Evolutionary conservation across 1,139 yeast genomes (phyloP).

Genomic region (Scheffersomyces stambukii): DNA sequence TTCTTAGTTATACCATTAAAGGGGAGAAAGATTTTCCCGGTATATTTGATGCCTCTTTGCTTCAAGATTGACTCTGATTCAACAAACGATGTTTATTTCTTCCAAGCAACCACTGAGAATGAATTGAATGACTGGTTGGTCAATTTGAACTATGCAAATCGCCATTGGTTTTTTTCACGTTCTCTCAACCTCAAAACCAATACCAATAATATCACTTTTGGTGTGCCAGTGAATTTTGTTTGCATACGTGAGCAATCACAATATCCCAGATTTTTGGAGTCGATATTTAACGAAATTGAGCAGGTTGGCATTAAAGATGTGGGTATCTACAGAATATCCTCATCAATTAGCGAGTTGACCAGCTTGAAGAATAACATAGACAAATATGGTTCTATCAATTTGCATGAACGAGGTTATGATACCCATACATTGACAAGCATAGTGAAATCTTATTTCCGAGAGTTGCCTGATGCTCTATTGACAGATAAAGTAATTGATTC

Average conservation of each 20-base stretch:
- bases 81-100: slow-evolving; percentile 49
- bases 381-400: slow-evolving; percentile 53
- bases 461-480: slow-evolving; percentile 82
- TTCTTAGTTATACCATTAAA: slow-evolving; percentile 52
- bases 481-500: slow-evolving; percentile 50
- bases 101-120: slow-evolving; percentile 63
- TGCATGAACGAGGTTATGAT: slow-evolving; percentile 70
- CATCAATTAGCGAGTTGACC: slow-evolving; percentile 76
- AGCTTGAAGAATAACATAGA: slow-evolving; percentile 72
- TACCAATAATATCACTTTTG: slow-evolving; percentile 56
- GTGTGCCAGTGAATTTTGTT: slow-evolving; percentile 77
- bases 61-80: slow-evolving; percentile 60
- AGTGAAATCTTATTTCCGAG: slow-evolving; percentile 80
- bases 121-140: slow-evolving; percentile 79
- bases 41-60: slow-evolving; percentile 47
- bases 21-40: slow-evolving; percentile 49
- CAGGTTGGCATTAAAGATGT: slow-evolving; percentile 82
- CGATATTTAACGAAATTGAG: slow-evolving; percentile 72
- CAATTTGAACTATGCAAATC: slow-evolving; percentile 42
- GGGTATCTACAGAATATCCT: slow-evolving; percentile 89
- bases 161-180: slow-evolving; percentile 55
- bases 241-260: slow-evolving; percentile 65
- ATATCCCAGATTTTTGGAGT: slow-evolving; percentile 64
- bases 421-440: slow-evolving; percentile 88
- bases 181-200: slow-evolving; percentile 26